Percentiles rank a stretch among this genome's conserved stretches.
These are phyloP conservation scores for Ilyonectria mors-panacis DNA, from an alignment of 2,329 filamentous ascomycete species.

Conservation along the genomic window DNA sequence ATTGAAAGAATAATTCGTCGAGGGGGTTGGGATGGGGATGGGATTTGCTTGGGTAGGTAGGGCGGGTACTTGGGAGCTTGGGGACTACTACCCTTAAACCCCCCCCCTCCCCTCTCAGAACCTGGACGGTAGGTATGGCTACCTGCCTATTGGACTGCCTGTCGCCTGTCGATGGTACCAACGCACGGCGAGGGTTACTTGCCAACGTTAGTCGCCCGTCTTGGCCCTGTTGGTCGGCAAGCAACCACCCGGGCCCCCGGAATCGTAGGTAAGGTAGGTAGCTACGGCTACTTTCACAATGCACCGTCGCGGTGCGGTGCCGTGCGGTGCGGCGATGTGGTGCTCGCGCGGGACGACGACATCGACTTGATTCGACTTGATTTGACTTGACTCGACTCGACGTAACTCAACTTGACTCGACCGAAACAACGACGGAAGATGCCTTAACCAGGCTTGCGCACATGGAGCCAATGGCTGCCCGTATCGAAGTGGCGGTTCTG, in stretches of 20 bases:
- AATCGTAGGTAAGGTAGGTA: background rate
- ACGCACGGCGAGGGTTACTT: constrained; percentile 14
- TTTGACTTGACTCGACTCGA: constrained; percentile 10
- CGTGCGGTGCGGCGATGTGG: constrained; percentile 11
- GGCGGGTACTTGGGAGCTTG: background rate
- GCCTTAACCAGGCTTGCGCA: background rate
- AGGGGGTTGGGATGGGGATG: constrained; percentile 22
- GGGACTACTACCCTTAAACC: background rate
- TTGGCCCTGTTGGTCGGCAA: constrained; percentile 23
- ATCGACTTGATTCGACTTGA: background rate
- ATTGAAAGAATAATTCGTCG: background rate
- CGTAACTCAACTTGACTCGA: constrained; percentile 8
- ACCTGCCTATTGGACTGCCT: constrained; percentile 12
- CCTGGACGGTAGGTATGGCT: constrained; percentile 10
- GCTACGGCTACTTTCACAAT: constrained; percentile 20
- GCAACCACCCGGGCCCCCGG: constrained; percentile 29
- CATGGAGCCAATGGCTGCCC: constrained; percentile 3
- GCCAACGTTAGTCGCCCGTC: constrained; percentile 15
- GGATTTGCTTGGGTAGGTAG: constrained; percentile 4
- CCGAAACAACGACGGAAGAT: background rate
- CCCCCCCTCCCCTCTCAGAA: background rate
- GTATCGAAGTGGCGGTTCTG: background rate
- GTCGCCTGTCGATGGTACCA: constrained; percentile 11
- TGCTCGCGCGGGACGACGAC: background rate
- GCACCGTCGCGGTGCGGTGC: constrained; percentile 18